Evolutionary conservation across 345 rosid species (phyloP), one percentile per base, ranked within the genome.

Genomic region (Punica granatum): DNA sequence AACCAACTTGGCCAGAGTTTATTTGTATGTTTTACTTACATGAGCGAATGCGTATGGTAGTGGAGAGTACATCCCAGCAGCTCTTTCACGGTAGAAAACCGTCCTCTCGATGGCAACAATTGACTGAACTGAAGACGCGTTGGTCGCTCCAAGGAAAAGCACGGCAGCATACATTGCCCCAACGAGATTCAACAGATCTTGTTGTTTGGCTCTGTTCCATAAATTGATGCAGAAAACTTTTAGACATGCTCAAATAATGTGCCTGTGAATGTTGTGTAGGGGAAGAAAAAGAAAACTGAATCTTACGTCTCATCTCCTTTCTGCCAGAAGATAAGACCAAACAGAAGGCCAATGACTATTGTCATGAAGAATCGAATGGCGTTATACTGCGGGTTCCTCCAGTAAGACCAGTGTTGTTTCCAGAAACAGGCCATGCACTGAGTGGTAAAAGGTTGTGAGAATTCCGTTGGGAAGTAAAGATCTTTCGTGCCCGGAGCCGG

Each of bases 31-130:
- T 16, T 4, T 25, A 65, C 54, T 34, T 35, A 85, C 92, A 84
- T 92, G 97, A 67, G 90, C 74, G 67, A 86, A 83, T 65, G 97
- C 98, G 68, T 90, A 92, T 23, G 95, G 91, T 49, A 90, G 65
- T 12, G 86, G 84, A 1, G 97, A 90, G 67, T 90, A 92, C 98
- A 92, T 92, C 71, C 95, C 90, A 0, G 97, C 92, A 0, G 92
- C 95, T 75, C 79, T 81, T 76, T 92, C 98, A 19, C 95, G 88
- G 75, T 90, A 92, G 70, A 88, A 92, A 4, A 90, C 92, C 2
- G 86, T 86, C 78, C 96, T 81, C 66, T 92, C 96, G 35, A 84
- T 73, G 8, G 91, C 72, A 48, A 90, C 83, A 3, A 84, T 79
- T 9, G 95, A 74, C 76, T 83, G 95, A 42, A 90, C 95, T 10